Conservation (phyloP, 2,329 filamentous ascomycete genomes). For the Neofusicoccum kwambonambiense region DNA sequence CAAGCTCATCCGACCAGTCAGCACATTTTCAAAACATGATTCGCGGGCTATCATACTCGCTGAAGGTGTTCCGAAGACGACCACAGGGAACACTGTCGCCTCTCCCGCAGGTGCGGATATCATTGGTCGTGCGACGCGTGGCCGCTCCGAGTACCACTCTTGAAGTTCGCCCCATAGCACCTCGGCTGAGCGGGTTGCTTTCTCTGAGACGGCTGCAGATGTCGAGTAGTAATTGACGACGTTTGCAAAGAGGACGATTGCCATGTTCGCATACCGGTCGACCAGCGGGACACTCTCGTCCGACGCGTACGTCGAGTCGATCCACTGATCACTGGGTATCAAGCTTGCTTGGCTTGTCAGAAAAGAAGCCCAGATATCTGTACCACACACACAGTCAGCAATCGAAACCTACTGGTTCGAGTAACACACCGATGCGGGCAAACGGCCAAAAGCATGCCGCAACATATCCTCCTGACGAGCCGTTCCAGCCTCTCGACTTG, state of each 20-base stretch:
- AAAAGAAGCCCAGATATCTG: constrained; percentile 8
- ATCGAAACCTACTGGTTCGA: not conserved
- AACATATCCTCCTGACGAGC: not conserved
- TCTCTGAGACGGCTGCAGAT: not conserved
- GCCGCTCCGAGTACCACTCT: not conserved
- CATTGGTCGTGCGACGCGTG: not conserved
- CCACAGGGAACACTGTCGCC: not conserved
- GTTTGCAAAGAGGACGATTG: not conserved
- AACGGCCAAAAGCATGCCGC: constrained; percentile 8
- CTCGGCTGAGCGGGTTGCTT: not conserved
- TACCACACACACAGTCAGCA: not conserved
- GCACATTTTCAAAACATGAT: not conserved
- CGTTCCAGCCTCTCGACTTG: not conserved
- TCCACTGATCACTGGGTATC: constrained; percentile 1
- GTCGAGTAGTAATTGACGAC: not conserved
- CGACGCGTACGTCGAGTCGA: not conserved
- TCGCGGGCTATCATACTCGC: not conserved
- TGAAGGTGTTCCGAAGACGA: not conserved
- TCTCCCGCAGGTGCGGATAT: not conserved
- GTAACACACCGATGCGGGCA: not conserved
- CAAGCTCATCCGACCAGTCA: not conserved
- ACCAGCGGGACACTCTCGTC: not conserved
- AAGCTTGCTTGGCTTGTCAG: not conserved
- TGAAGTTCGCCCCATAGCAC: not conserved
- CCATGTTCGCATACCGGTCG: not conserved